These are phyloP conservation scores for Ormosia semicastrata DNA, from an alignment of 306 rosid species.

Conservation along the genomic window DNA sequence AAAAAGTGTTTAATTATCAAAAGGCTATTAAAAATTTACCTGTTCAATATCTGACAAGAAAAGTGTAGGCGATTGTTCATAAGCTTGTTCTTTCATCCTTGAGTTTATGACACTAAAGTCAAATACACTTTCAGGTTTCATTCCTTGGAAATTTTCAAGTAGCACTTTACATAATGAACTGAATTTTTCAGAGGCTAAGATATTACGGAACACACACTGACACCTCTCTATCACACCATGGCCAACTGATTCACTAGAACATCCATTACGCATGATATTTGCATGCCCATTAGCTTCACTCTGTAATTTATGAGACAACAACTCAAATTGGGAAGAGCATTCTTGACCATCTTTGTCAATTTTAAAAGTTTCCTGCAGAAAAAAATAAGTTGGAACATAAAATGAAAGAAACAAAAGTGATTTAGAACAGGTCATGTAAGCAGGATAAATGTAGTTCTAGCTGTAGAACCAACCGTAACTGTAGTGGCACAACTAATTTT, in stretches of 20 bases:
- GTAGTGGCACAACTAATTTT: conserved; percentile 35
- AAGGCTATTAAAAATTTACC: conserved; percentile 48
- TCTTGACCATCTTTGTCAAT: conserved; percentile 41
- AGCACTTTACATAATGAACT: conserved; percentile 61
- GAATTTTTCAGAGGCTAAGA: conserved; percentile 75
- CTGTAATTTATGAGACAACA: conserved; percentile 40
- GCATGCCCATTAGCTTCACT: conserved; percentile 48
- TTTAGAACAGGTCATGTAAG: conserved; percentile 16
- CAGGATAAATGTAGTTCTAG: conserved; percentile 22
- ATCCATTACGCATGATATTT: conserved; percentile 44
- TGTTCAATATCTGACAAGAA: conserved; percentile 81
- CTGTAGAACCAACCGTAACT: conserved; percentile 46
- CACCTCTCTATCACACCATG: conserved; percentile 44
- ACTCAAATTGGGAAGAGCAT: conserved; percentile 30
- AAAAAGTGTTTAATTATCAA: neutral
- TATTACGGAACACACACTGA: conserved; percentile 50
- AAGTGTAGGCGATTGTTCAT: conserved; percentile 71
- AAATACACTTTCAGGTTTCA: conserved; percentile 62
- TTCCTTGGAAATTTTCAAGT: conserved; percentile 69
- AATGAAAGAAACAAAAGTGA: conserved; percentile 1
- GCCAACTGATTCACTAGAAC: conserved; percentile 41
- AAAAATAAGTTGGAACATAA: conserved; percentile 10
- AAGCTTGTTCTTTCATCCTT: conserved; percentile 70
- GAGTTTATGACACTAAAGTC: conserved; percentile 69
- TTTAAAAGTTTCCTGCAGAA: conserved; percentile 53